Percentiles rank a stretch among this genome's conserved stretches.
phyloP scores from a whole-genome alignment of 2,329 filamentous ascomycete genomes.

The Ceratocystis ficicola region DNA sequence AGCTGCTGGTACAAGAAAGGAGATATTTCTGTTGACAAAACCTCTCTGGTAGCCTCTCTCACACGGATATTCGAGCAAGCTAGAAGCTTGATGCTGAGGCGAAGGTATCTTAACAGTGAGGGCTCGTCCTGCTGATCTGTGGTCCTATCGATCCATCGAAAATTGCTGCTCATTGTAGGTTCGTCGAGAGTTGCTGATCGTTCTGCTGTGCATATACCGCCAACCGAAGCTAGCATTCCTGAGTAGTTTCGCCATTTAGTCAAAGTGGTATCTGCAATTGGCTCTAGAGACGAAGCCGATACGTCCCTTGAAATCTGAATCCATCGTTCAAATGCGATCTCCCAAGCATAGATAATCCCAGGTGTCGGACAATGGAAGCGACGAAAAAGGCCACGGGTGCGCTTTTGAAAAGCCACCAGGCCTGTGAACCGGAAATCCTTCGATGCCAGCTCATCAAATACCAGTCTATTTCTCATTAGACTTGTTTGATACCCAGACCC shows the following conservation, averaged over 20 bases:
- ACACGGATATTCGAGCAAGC: constrained; percentile 52
- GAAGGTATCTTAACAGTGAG: constrained; percentile 47
- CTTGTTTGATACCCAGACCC: constrained; percentile 30
- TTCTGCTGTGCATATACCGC: constrained; percentile 52
- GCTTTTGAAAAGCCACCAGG: constrained; percentile 57
- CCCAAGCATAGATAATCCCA: constrained; percentile 59
- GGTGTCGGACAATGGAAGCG: constrained; percentile 49
- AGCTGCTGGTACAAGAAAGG: constrained; percentile 49
- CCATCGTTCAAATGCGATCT: constrained; percentile 53
- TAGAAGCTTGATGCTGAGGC: constrained; percentile 51
- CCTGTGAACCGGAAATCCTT: constrained; percentile 55
- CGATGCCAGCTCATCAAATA: constrained; percentile 51
- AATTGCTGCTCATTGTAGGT: constrained; percentile 37
- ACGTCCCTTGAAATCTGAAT: constrained; percentile 51
- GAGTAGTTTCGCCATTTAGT: constrained; percentile 59
- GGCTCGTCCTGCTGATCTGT: constrained; percentile 50
- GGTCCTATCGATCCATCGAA: constrained; percentile 54
- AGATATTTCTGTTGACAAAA: constrained; percentile 53
- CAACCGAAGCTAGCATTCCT: constrained; percentile 54
- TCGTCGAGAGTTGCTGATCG: constrained; percentile 47
- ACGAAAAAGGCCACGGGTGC: constrained; percentile 46
- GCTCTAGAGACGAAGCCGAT: constrained; percentile 40
- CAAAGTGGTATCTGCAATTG: constrained; percentile 43
- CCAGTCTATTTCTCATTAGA: constrained; percentile 47
- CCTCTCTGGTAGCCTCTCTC: constrained; percentile 54